phyloP scores from a whole-genome alignment of 805 yeast species.

The Cyberlindnera veronae region DNA sequence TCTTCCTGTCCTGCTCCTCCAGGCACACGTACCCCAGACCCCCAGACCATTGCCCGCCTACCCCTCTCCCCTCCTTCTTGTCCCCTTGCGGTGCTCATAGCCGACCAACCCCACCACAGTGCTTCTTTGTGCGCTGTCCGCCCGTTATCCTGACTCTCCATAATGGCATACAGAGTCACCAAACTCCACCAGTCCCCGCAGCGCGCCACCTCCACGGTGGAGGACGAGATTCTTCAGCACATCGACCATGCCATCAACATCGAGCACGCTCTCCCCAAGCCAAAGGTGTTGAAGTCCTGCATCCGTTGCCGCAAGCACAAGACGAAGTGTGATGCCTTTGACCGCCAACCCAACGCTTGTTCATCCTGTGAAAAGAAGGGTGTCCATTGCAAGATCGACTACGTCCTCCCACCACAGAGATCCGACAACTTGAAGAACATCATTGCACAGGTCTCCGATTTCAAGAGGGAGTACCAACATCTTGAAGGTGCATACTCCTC shows the following conservation, averaged over 20 bases:
- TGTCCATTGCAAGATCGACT: conserved; percentile 50
- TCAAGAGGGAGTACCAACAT: conserved; percentile 12
- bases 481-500: conserved; percentile 14
- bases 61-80: too few relatives aligned
- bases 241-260: conserved; percentile 7
- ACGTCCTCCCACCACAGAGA: conserved; percentile 48
- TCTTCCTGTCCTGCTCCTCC: too few relatives aligned
- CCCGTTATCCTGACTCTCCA: too few relatives aligned
- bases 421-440: conserved; percentile 27
- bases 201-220: not conserved
- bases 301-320: conserved; percentile 63
- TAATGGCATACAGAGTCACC: conserved; percentile 5
- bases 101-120: too few relatives aligned
- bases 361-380: conserved; percentile 52
- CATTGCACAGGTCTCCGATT: conserved; percentile 16
- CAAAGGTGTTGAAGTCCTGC: conserved; percentile 53
- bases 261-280: conserved; percentile 26
- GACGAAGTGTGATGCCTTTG: conserved; percentile 58
- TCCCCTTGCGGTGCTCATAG: too few relatives aligned
- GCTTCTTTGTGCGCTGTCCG: too few relatives aligned
- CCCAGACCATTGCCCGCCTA: too few relatives aligned
- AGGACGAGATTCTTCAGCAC: conserved; percentile 8
- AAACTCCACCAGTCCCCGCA: conserved; percentile 1
- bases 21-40: too few relatives aligned
- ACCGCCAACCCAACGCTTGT: conserved; percentile 53